phyloP scores from a whole-genome alignment of 441 rosid genomes.

The Arabidopsis lyrata region DNA sequence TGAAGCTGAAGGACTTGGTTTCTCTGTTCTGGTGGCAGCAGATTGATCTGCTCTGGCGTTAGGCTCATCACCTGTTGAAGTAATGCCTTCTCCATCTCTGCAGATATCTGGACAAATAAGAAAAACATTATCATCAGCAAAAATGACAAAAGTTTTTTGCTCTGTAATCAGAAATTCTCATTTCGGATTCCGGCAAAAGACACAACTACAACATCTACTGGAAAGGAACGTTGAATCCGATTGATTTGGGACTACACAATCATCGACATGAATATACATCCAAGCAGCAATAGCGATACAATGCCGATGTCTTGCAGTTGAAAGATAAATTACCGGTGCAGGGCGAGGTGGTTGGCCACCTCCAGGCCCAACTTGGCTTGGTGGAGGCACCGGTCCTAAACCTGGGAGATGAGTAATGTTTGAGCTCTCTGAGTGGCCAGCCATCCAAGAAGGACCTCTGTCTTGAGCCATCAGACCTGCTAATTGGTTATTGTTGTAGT shows the following conservation, averaged over 20 bases:
- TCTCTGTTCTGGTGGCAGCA: slow-evolving; percentile 88
- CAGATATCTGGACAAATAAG: slow-evolving; percentile 65
- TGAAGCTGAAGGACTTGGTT: slow-evolving; percentile 96
- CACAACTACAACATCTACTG: slow-evolving; percentile 12
- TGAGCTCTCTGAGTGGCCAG: slow-evolving; percentile 65
- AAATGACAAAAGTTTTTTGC: background rate
- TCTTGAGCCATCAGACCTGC: slow-evolving; percentile 71
- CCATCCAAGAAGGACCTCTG: slow-evolving; percentile 82
- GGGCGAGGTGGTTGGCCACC: slow-evolving; percentile 69
- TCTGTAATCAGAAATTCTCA: slow-evolving; percentile 2
- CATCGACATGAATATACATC: background rate
- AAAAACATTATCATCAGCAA: slow-evolving; percentile 23
- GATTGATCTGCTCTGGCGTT: slow-evolving; percentile 89
- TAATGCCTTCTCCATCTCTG: slow-evolving; percentile 95
- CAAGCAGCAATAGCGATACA: slow-evolving; percentile 5
- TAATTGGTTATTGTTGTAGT: slow-evolving; percentile 66
- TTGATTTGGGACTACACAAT: background rate
- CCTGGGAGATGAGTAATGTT: slow-evolving; percentile 61
- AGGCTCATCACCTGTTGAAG: slow-evolving; percentile 98
- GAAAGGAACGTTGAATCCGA: background rate
- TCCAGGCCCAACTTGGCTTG: slow-evolving; percentile 63
- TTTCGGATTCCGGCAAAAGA: background rate
- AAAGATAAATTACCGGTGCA: slow-evolving; percentile 54
- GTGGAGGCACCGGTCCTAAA: slow-evolving; percentile 54
- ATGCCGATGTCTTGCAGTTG: slow-evolving; percentile 14